A percentile compares a stretch with the other conserved stretches of the same genome.
Conservation (phyloP, 441 rosid species). For the Melianthus villosus region DNA sequence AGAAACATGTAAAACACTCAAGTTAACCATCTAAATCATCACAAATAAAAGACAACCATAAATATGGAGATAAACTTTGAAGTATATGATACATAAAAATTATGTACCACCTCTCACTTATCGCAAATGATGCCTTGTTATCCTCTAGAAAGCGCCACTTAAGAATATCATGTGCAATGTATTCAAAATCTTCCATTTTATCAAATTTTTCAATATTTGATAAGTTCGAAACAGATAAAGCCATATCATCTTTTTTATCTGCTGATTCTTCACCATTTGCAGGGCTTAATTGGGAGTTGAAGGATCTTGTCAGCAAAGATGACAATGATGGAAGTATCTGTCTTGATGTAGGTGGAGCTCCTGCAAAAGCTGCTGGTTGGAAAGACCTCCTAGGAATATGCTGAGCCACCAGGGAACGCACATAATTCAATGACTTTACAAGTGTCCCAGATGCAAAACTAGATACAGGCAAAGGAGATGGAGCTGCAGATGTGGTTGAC, state of each 20-base stretch:
- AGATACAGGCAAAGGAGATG: constrained; percentile 60
- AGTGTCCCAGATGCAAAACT: constrained; percentile 72
- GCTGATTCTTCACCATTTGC: constrained; percentile 48
- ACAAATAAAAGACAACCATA: too few species aligned
- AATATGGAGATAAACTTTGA: too few species aligned
- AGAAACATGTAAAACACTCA: constrained; percentile 11
- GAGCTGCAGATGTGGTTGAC: constrained; percentile 26
- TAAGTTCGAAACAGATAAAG: constrained; percentile 44
- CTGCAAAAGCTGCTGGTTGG: constrained; percentile 81
- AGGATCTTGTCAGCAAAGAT: constrained; percentile 72
- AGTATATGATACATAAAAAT: constrained; percentile 9
- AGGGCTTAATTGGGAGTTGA: constrained; percentile 64
- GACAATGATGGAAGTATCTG: constrained; percentile 65
- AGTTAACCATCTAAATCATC: constrained; percentile 3
- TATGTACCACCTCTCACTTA: constrained; percentile 60
- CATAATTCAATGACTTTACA: constrained; percentile 87
- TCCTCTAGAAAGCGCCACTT: constrained; percentile 91
- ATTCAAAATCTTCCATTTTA: constrained; percentile 46
- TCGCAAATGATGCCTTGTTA: constrained; percentile 31
- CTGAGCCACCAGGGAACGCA: constrained; percentile 79
- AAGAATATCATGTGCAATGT: constrained; percentile 61
- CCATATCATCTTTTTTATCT: constrained; percentile 45
- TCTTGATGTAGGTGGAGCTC: constrained; percentile 61
- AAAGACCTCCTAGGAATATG: constrained; percentile 75
- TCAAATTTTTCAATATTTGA: constrained; percentile 48